Evolutionary conservation across 2,329 filamentous ascomycete species (phyloP).

Genomic region (Helicocarpus griseus): DNA sequence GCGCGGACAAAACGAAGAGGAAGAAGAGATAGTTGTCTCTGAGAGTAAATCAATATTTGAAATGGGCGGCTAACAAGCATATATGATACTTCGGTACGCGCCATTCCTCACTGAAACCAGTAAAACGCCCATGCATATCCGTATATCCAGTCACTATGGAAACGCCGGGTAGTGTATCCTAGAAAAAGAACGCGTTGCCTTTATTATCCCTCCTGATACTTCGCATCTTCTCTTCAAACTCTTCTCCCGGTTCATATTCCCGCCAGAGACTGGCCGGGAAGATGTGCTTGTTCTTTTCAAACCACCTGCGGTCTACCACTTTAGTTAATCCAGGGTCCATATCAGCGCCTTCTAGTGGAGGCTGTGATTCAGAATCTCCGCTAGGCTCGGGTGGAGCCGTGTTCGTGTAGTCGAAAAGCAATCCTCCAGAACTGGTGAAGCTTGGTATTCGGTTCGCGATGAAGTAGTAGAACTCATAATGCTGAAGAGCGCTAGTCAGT

Average conservation of each 20-base stretch:
- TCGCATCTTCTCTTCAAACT: conserved; percentile 55
- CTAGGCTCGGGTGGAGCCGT: conserved; percentile 24
- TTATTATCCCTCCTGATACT: conserved; percentile 70
- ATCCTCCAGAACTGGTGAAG: conserved; percentile 61
- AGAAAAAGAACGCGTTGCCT: conserved; percentile 90
- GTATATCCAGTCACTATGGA: background rate
- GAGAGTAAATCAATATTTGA: background rate
- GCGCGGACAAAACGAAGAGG: too few species aligned
- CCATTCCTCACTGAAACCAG: background rate
- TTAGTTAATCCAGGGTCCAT: conserved; percentile 80
- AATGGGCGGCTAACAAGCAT: background rate
- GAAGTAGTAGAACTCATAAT: conserved; percentile 97
- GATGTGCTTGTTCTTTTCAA: conserved; percentile 95
- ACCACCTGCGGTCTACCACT: conserved; percentile 93
- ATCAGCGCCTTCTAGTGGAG: conserved; percentile 59
- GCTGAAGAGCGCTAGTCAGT: conserved; percentile 43
- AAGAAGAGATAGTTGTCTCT: background rate
- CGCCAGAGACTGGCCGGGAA: conserved; percentile 95
- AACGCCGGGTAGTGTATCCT: conserved; percentile 15
- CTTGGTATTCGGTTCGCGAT: conserved; percentile 64
- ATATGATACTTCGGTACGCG: background rate
- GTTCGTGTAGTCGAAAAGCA: conserved; percentile 67
- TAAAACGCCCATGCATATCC: background rate
- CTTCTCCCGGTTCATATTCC: conserved; percentile 81
- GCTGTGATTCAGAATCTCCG: conserved; percentile 38